A percentile compares a stretch with the other conserved stretches of the same genome.
phyloP scores from a whole-genome alignment of 2,329 filamentous ascomycete species.

The Aureobasidium leucospermi region DNA sequence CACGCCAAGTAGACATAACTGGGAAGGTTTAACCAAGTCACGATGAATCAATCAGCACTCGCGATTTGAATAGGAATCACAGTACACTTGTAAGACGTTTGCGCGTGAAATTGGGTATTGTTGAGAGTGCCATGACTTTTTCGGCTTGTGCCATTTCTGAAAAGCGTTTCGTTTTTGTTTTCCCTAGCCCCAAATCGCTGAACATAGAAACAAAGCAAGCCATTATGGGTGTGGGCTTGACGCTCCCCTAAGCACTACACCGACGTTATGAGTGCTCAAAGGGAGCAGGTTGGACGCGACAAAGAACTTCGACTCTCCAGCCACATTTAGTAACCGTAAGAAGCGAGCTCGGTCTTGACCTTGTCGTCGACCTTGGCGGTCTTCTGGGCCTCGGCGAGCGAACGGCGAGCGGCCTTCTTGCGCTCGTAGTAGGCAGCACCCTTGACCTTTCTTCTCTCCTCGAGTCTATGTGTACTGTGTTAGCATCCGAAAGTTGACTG shows the following conservation, averaged over 20 bases:
- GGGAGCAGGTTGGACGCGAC: constrained; percentile 7
- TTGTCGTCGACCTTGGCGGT: constrained; percentile 78
- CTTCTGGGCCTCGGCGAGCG: constrained; percentile 89
- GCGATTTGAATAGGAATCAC: background rate
- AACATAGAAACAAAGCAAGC: constrained; percentile 14
- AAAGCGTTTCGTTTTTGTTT: constrained; percentile 14
- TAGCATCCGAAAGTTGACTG: constrained; percentile 10
- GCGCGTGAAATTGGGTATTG: constrained; percentile 14
- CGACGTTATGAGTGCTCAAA: constrained; percentile 12
- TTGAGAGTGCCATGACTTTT: constrained; percentile 13
- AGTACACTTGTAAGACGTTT: background rate
- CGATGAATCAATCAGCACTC: background rate
- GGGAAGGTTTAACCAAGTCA: background rate
- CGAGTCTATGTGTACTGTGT: constrained; percentile 58
- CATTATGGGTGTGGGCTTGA: constrained; percentile 14
- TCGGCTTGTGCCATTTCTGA: constrained; percentile 12
- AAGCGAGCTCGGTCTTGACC: constrained; percentile 80
- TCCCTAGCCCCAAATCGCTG: constrained; percentile 14
- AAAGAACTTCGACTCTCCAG: constrained; percentile 7
- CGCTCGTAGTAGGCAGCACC: constrained; percentile 98
- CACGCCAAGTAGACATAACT: background rate
- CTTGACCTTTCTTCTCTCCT: constrained; percentile 99
- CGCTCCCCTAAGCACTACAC: constrained; percentile 6
- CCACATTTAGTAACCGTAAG: constrained; percentile 74
- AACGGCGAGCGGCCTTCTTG: constrained; percentile 94